A percentile compares a stretch with the other conserved stretches of the same genome.
phyloP scores from a whole-genome alignment of 2,329 filamentous ascomycete species.

The Epichloe glyceriae region DNA sequence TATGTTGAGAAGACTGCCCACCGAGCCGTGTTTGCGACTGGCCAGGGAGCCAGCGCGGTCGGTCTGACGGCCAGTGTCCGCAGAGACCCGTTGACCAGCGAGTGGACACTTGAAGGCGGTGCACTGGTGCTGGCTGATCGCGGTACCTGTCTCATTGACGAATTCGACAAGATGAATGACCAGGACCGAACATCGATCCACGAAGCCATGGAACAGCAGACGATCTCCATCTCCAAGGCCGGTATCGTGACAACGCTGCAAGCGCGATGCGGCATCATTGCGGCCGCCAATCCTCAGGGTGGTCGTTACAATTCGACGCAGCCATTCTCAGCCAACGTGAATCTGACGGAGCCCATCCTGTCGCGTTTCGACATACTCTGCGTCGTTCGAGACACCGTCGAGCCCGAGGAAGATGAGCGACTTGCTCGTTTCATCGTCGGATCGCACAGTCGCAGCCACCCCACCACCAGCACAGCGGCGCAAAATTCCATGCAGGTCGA shows the following conservation, averaged over 20 bases:
- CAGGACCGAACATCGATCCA: slow-evolving; percentile 96
- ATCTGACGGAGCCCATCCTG: slow-evolving; percentile 91
- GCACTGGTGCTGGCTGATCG: slow-evolving; percentile 89
- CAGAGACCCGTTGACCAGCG: slow-evolving; percentile 84
- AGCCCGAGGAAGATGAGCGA: slow-evolving; percentile 82
- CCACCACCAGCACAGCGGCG: slow-evolving; percentile 41
- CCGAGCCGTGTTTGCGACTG: slow-evolving; percentile 91
- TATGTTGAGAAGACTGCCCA: slow-evolving; percentile 97
- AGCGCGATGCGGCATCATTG: slow-evolving; percentile 89
- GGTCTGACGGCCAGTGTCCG: slow-evolving; percentile 95
- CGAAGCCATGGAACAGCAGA: slow-evolving; percentile 99
- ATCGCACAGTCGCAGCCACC: slow-evolving; percentile 84
- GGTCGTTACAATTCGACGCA: slow-evolving; percentile 95
- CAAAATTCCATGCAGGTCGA: slow-evolving; percentile 50
- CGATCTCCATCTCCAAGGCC: slow-evolving; percentile 96
- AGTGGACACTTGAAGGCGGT: slow-evolving; percentile 96
- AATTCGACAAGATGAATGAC: slow-evolving; percentile 99
- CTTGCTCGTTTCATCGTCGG: slow-evolving; percentile 90
- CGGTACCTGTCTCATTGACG: slow-evolving; percentile 91
- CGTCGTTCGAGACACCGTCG: slow-evolving; percentile 90
- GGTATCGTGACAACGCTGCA: slow-evolving; percentile 96
- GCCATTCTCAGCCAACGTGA: slow-evolving; percentile 90
- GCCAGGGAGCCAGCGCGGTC: slow-evolving; percentile 91
- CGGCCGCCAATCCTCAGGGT: slow-evolving; percentile 90
- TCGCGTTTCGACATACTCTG: slow-evolving; percentile 97